These are phyloP conservation scores for Pistacia atlantica DNA, from an alignment of 345 rosid species.

Conservation along the genomic window DNA sequence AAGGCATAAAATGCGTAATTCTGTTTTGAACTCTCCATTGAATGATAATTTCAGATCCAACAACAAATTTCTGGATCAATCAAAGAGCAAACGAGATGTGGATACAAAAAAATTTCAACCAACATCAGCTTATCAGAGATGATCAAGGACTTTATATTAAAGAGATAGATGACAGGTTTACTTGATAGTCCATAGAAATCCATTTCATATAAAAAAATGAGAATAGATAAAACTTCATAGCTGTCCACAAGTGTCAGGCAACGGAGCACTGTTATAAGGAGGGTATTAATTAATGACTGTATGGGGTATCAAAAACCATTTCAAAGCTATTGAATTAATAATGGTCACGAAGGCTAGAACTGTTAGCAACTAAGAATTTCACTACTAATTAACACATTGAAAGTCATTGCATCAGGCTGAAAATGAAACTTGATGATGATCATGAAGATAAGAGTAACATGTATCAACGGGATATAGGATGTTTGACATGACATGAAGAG, in stretches of 20 bases:
- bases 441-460: not conserved
- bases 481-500: not conserved
- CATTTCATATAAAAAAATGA: not conserved
- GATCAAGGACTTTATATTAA: not conserved
- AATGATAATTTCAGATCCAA: slow-evolving; percentile 5
- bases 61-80: not conserved
- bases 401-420: not conserved
- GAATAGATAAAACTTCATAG: not conserved
- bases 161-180: not conserved
- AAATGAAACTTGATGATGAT: not conserved
- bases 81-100: not conserved
- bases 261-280: too few species aligned
- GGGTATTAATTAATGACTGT: not conserved
- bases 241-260: not conserved
- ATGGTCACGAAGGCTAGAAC: not conserved
- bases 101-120: not conserved
- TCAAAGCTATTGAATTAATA: not conserved
- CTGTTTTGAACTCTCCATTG: not conserved
- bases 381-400: not conserved
- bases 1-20: not conserved
- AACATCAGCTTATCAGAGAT: not conserved
- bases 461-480: not conserved
- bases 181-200: not conserved
- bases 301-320: not conserved
- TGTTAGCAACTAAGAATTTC: not conserved